Percentiles rank a stretch among this genome's conserved stretches.
These are phyloP conservation scores for Pichia membranifaciens DNA, from an alignment of 805 yeast genomes.

Conservation along the genomic window DNA sequence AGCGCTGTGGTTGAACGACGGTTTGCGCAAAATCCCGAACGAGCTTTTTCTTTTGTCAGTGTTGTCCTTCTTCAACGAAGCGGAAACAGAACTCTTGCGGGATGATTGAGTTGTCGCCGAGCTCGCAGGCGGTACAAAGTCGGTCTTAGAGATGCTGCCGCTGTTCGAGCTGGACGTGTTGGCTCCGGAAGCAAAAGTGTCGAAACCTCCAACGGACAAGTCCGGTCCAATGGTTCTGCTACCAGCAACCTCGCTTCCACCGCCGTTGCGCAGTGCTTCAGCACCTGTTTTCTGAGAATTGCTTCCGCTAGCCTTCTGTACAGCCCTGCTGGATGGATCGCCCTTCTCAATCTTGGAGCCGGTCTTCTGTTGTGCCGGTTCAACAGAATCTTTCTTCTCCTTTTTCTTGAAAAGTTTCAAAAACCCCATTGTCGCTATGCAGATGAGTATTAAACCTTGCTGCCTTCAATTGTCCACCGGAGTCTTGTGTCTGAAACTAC, in stretches of 20 bases:
- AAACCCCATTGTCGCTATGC: constrained; percentile 1
- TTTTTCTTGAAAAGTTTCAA: constrained; percentile 6
- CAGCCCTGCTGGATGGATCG: too few species aligned
- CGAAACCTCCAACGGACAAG: too few species aligned
- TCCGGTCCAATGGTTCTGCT: too few species aligned
- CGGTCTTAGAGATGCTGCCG: not conserved
- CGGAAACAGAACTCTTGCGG: not conserved
- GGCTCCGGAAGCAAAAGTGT: too few species aligned
- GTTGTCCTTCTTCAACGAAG: too few species aligned
- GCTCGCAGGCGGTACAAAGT: not conserved
- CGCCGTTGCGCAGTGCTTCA: too few species aligned
- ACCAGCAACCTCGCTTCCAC: too few species aligned
- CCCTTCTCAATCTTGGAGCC: not conserved
- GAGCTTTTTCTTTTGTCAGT: not conserved
- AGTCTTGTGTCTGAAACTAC: too few species aligned
- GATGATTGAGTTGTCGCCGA: not conserved
- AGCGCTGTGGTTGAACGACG: constrained; percentile 5
- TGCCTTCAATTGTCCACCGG: too few species aligned
- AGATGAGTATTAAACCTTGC: not conserved
- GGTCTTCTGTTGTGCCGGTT: not conserved
- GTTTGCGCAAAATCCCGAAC: constrained; percentile 1
- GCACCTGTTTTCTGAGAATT: too few species aligned
- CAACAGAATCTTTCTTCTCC: not conserved
- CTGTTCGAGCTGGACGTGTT: too few species aligned
- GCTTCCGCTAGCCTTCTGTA: too few species aligned